Conservation (phyloP, 1,284 basidiomycete species). For the Mycena sp. region DNA sequence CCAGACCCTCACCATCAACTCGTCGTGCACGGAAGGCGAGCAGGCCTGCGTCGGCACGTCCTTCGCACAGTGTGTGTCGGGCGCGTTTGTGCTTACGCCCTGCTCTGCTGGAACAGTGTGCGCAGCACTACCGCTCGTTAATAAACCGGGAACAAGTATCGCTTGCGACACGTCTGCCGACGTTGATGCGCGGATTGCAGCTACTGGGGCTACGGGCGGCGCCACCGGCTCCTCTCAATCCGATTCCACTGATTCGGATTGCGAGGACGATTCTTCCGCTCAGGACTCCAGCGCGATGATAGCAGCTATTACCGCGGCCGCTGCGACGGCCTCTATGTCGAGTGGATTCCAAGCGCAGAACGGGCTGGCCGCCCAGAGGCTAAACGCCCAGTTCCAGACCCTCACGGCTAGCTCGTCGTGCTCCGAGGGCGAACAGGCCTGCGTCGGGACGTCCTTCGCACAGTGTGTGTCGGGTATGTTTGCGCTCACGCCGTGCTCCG, state of each 20-base stretch:
- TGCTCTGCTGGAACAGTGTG: slow-evolving; percentile 56
- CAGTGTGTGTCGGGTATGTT: slow-evolving; percentile 53
- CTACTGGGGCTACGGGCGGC: slow-evolving; percentile 57
- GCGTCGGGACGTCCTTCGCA: slow-evolving; percentile 47
- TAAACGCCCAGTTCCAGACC: slow-evolving; percentile 51
- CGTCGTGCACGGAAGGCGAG: slow-evolving; percentile 46
- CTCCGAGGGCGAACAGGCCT: slow-evolving; percentile 48
- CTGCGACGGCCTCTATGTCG: slow-evolving; percentile 22
- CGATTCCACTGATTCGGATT: background rate
- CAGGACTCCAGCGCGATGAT: background rate
- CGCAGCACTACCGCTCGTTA: slow-evolving; percentile 67
- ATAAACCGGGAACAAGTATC: slow-evolving; percentile 62
- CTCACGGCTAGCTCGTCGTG: slow-evolving; percentile 49
- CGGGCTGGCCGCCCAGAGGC: slow-evolving; percentile 50
- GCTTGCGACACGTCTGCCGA: slow-evolving; percentile 63
- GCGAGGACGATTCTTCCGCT: background rate
- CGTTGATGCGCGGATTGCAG: slow-evolving; percentile 59
- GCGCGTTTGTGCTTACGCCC: slow-evolving; percentile 51
- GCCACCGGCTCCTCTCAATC: slow-evolving; percentile 30
- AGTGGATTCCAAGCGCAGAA: slow-evolving; percentile 47
- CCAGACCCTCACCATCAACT: slow-evolving; percentile 48
- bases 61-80: slow-evolving; percentile 55
- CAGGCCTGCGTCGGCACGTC: slow-evolving; percentile 54
- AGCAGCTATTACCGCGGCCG: background rate
- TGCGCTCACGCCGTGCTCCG: slow-evolving; percentile 44